Conservation (phyloP, 2,329 filamentous ascomycete species). For the Cercospora canescens region DNA sequence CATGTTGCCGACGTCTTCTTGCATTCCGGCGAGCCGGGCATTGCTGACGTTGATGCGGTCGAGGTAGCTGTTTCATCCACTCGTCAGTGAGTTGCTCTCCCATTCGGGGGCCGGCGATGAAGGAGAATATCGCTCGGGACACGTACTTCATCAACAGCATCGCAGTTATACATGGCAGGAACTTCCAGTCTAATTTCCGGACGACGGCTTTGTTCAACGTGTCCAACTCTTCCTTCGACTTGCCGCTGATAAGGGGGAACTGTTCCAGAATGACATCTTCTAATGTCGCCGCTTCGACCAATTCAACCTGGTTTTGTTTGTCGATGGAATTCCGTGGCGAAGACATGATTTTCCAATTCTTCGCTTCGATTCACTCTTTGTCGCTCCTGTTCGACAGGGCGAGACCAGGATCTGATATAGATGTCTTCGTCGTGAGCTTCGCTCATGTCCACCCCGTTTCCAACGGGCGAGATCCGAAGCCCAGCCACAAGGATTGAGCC, state of each 20-base stretch:
- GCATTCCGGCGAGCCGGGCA: constrained; percentile 40
- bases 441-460: background rate
- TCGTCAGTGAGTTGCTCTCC: too few species aligned
- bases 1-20: constrained; percentile 21
- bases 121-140: background rate
- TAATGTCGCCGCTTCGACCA: background rate
- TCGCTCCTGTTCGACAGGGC: background rate
- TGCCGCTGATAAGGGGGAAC: constrained; percentile 12
- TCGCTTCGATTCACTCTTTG: background rate
- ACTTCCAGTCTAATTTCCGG: constrained; percentile 16
- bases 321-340: constrained; percentile 8
- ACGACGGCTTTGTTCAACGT: constrained; percentile 15
- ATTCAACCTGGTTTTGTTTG: constrained; percentile 8
- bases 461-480: background rate
- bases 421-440: background rate
- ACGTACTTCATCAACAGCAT: constrained; percentile 17
- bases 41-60: constrained; percentile 45
- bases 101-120: too few species aligned
- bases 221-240: constrained; percentile 10
- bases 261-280: constrained; percentile 9
- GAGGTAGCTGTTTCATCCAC: constrained; percentile 21
- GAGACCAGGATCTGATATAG: background rate
- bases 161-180: constrained; percentile 15
- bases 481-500: background rate
- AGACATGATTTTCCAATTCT: too few species aligned